These are phyloP conservation scores for Guyanaporus albipodus DNA, from an alignment of 768 basidiomycete species.

Conservation along the genomic window DNA sequence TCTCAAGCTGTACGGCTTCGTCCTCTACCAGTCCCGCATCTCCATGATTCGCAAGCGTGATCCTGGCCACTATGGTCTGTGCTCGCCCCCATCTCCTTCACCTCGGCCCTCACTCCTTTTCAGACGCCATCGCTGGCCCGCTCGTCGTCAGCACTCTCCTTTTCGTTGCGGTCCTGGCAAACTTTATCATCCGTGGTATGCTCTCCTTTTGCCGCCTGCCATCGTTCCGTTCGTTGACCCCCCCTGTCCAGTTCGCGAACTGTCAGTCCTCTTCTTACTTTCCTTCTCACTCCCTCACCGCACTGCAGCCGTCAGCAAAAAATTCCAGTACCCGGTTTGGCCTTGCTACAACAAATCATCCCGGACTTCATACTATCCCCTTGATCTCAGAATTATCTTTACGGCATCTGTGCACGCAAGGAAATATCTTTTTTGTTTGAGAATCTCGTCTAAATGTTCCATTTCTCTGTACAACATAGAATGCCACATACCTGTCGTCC, in stretches of 20 bases:
- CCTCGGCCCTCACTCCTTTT: background rate
- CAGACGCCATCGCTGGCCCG: conserved; percentile 83
- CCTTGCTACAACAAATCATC: conserved; percentile 20
- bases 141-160: conserved; percentile 75
- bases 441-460: background rate
- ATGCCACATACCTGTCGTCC: too few species aligned
- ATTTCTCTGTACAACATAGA: too few species aligned
- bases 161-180: conserved; percentile 83
- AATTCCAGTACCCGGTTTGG: conserved; percentile 29
- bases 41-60: conserved; percentile 88
- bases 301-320: conserved; percentile 23
- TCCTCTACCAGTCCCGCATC: conserved; percentile 81
- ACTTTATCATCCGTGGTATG: conserved; percentile 84
- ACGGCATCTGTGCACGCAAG: background rate
- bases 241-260: conserved; percentile 48
- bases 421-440: background rate
- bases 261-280: conserved; percentile 38
- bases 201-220: conserved; percentile 7
- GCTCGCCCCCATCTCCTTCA: conserved; percentile 13
- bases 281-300: background rate
- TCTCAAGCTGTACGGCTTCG: conserved; percentile 76
- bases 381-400: background rate
- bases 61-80: conserved; percentile 81
- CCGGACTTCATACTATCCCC: conserved; percentile 19
- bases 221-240: conserved; percentile 4